These are phyloP conservation scores for Pyrenophora teres DNA, from an alignment of 2,329 filamentous ascomycete genomes.

Conservation along the genomic window DNA sequence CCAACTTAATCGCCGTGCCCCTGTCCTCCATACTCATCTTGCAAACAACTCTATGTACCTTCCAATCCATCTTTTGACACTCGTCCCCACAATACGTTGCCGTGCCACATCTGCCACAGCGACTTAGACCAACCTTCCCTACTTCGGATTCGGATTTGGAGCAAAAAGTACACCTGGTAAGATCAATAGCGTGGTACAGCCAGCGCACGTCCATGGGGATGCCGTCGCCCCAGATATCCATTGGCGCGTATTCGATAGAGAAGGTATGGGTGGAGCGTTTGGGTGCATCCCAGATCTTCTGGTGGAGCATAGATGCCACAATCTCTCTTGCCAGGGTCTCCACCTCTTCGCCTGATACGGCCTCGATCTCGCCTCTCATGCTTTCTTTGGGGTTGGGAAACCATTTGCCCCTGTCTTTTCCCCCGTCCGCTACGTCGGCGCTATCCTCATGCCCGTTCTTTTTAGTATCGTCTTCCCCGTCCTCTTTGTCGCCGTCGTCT, in stretches of 20 bases:
- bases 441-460: too few species aligned
- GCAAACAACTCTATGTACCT: slow-evolving; percentile 29
- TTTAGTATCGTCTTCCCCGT: background rate
- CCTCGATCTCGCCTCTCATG: slow-evolving; percentile 23
- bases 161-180: slow-evolving; percentile 22
- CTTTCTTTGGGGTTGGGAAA: slow-evolving; percentile 26
- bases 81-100: slow-evolving; percentile 26
- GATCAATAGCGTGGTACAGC: slow-evolving; percentile 20
- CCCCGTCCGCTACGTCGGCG: too few species aligned
- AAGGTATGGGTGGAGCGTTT: slow-evolving; percentile 2
- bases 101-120: slow-evolving; percentile 30
- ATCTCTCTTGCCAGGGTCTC: slow-evolving; percentile 10
- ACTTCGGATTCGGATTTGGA: too few species aligned
- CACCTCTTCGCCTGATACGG: slow-evolving; percentile 15
- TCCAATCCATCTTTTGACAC: slow-evolving; percentile 30
- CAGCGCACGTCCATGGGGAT: slow-evolving; percentile 31
- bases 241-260: slow-evolving; percentile 30
- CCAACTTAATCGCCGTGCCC: slow-evolving; percentile 26
- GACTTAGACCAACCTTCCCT: background rate
- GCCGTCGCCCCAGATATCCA: slow-evolving; percentile 34
- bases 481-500: background rate
- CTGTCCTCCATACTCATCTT: slow-evolving; percentile 28
- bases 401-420: slow-evolving; percentile 16
- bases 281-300: slow-evolving; percentile 21
- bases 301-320: background rate